phyloP scores from a whole-genome alignment of 2,329 filamentous ascomycete genomes.

The Cladobotryum mycophilum region DNA sequence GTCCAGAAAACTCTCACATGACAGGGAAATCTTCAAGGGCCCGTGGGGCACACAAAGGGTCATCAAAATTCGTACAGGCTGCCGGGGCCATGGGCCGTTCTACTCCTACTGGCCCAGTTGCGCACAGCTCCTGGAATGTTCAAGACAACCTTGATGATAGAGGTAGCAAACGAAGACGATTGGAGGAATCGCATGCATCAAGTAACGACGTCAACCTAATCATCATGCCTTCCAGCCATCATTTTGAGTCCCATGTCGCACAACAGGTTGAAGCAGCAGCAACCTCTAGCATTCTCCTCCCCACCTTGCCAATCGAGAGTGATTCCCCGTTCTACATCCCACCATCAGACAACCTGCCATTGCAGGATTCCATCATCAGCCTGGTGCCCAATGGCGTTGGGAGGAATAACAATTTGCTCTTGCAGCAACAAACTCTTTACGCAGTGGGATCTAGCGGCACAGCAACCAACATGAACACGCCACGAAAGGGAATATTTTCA shows the following conservation, averaged over 20 bases:
- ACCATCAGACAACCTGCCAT: no score
- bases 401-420: slow-evolving; percentile 2
- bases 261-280: slow-evolving; percentile 5
- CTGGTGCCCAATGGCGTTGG: slow-evolving; percentile 5
- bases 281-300: slow-evolving; percentile 5
- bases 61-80: not conserved
- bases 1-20: slow-evolving; percentile 23
- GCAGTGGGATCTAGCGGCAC: slow-evolving; percentile 24
- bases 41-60: not conserved
- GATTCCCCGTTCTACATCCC: slow-evolving; percentile 29
- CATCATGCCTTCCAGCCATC: slow-evolving; percentile 18
- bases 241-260: slow-evolving; percentile 1
- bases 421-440: slow-evolving; percentile 2
- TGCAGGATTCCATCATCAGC: no score
- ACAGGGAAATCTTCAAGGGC: not conserved
- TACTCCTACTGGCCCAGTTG: not conserved
- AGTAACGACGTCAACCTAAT: slow-evolving; percentile 22
- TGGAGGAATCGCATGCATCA: slow-evolving; percentile 11
- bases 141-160: slow-evolving; percentile 5
- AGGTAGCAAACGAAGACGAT: slow-evolving; percentile 20
- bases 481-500: slow-evolving; percentile 20
- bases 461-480: slow-evolving; percentile 32
- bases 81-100: not conserved
- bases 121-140: not conserved
- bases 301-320: slow-evolving; percentile 18